Conservation (phyloP, 2,329 filamentous ascomycete species). For the Sporothrix curviconia region DNA sequence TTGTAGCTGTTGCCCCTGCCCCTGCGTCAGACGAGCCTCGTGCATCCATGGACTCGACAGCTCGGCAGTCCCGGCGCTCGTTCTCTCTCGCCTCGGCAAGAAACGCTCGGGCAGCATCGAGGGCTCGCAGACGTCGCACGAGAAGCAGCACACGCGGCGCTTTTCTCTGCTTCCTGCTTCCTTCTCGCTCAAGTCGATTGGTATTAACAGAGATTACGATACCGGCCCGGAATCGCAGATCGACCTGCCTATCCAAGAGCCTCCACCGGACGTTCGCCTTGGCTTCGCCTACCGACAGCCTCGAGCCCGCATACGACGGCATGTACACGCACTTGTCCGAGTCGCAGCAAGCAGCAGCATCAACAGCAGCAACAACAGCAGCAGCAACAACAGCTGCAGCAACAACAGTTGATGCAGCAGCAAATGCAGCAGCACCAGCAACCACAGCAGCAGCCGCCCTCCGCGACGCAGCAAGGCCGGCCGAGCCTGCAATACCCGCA, state of each 20-base stretch:
- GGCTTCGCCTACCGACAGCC: neutral
- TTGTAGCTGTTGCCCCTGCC: neutral
- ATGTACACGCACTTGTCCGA: slow-evolving; percentile 29
- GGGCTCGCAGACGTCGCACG: slow-evolving; percentile 49
- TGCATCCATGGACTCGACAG: slow-evolving; percentile 60
- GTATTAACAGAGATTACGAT: slow-evolving; percentile 49
- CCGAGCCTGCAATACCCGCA: slow-evolving; percentile 11
- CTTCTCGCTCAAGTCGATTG: slow-evolving; percentile 60
- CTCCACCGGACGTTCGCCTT: slow-evolving; percentile 19
- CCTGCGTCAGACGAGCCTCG: slow-evolving; percentile 33
- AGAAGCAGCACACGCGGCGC: slow-evolving; percentile 51
- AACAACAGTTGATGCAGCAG: slow-evolving; percentile 20
- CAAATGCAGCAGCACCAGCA: slow-evolving; percentile 7
- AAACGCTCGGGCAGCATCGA: slow-evolving; percentile 63
- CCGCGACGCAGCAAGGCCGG: neutral
- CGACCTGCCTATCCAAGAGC: slow-evolving; percentile 47
- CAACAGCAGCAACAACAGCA: slow-evolving; percentile 18
- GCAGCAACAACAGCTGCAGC: slow-evolving; percentile 26
- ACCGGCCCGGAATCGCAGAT: slow-evolving; percentile 45
- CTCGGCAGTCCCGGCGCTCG: slow-evolving; percentile 55
- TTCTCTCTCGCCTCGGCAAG: slow-evolving; percentile 62
- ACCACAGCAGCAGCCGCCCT: neutral
- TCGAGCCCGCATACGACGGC: slow-evolving; percentile 22
- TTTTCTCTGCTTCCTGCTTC: slow-evolving; percentile 64
- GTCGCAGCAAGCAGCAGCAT: slow-evolving; percentile 25